Conservation (phyloP, 805 yeast species). For the Priceomyces haplophilus region DNA sequence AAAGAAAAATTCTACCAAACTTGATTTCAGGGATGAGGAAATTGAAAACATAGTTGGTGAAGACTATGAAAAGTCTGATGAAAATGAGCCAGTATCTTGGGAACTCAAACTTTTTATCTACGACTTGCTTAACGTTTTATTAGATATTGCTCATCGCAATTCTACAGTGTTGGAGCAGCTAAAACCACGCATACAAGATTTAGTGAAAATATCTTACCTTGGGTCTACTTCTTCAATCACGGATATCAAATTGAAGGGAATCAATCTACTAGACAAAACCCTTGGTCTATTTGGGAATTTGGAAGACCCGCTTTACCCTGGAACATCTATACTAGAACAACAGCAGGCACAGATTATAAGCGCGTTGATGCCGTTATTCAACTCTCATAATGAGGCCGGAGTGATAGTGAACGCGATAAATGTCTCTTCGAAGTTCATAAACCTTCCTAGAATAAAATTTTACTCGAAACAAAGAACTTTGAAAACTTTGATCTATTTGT, state of each 20-base stretch:
- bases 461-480: slow-evolving; percentile 50
- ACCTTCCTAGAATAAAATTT: slow-evolving; percentile 41
- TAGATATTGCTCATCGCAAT: slow-evolving; percentile 39
- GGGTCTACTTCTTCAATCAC: slow-evolving; percentile 74
- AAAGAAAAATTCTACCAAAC: slow-evolving; percentile 21
- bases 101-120: slow-evolving; percentile 50
- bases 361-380: slow-evolving; percentile 85
- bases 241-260: slow-evolving; percentile 60
- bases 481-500: slow-evolving; percentile 59
- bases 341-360: slow-evolving; percentile 93
- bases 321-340: slow-evolving; percentile 73
- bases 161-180: slow-evolving; percentile 37
- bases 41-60: slow-evolving; percentile 39
- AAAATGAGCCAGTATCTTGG: slow-evolving; percentile 59
- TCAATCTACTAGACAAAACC: slow-evolving; percentile 61
- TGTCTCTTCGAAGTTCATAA: slow-evolving; percentile 72
- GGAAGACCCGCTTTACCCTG: slow-evolving; percentile 70
- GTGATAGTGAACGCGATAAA: slow-evolving; percentile 75
- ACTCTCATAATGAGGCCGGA: slow-evolving; percentile 64
- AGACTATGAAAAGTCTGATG: slow-evolving; percentile 27
- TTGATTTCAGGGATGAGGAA: slow-evolving; percentile 41
- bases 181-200: slow-evolving; percentile 51
- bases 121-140: slow-evolving; percentile 42
- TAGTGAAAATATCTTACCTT: slow-evolving; percentile 74
- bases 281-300: slow-evolving; percentile 58